These are phyloP conservation scores for Citrus unshiu DNA, from an alignment of 345 rosid species.

Conservation along the genomic window DNA sequence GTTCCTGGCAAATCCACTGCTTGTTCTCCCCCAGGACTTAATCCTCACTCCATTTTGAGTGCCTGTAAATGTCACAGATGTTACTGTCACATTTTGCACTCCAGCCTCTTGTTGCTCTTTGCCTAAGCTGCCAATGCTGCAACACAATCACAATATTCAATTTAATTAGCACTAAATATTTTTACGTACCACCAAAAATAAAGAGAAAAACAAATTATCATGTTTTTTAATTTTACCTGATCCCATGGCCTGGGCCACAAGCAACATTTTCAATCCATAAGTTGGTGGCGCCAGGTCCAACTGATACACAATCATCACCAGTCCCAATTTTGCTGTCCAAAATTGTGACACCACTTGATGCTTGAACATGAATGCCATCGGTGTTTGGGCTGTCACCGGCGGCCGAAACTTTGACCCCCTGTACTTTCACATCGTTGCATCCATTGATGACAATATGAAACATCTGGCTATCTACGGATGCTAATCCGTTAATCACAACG, in stretches of 20 bases:
- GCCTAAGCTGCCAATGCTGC: constrained; percentile 43
- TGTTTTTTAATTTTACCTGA: constrained; percentile 16
- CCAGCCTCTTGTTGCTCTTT: constrained; percentile 26
- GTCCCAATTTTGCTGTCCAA: constrained; percentile 43
- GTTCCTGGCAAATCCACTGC: constrained; percentile 22
- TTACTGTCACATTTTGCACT: constrained; percentile 37
- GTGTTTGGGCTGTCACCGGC: not conserved
- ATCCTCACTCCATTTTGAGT: constrained; percentile 40
- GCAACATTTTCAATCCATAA: constrained; percentile 51
- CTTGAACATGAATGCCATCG: not conserved
- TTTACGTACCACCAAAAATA: not conserved
- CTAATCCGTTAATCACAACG: not conserved
- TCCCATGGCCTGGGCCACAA: constrained; percentile 86
- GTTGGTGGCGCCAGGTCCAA: constrained; percentile 60
- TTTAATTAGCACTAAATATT: not conserved
- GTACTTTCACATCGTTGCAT: not conserved
- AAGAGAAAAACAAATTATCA: not conserved
- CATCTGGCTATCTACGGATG: not conserved
- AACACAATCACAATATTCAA: not conserved
- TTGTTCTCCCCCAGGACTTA: constrained; percentile 34
- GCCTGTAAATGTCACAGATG: constrained; percentile 20
- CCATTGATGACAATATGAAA: not conserved
- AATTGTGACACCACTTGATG: constrained; percentile 27
- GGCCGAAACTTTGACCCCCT: not conserved
- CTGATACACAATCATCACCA: constrained; percentile 69